Evolutionary conservation across 306 rosid genomes (phyloP).

Genomic region (Styphnolobium japonicum): DNA sequence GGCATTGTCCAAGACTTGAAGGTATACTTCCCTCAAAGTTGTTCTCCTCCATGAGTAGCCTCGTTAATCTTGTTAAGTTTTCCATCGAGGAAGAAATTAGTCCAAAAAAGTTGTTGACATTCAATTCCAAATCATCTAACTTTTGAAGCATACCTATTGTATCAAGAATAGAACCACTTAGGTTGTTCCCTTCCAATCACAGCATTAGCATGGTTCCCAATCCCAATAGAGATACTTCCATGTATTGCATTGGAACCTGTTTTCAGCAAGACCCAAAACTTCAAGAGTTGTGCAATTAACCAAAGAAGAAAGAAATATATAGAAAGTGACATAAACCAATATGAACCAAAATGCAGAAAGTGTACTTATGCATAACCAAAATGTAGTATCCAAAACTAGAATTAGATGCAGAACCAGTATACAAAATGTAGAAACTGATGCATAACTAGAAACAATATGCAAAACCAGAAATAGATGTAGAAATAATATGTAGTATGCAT

Average conservation of each 20-base stretch:
- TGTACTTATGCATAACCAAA: too few relatives aligned
- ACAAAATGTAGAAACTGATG: too few relatives aligned
- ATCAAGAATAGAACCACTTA: constrained; percentile 23
- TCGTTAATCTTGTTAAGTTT: constrained; percentile 27
- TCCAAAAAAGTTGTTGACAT: constrained; percentile 14
- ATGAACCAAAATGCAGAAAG: too few relatives aligned
- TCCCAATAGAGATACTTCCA: constrained; percentile 29
- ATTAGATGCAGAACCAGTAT: too few relatives aligned
- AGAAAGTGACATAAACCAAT: too few relatives aligned
- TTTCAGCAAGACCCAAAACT: neutral
- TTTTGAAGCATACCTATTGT: constrained; percentile 29
- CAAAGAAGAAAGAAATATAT: constrained; percentile 6
- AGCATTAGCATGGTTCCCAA: constrained; percentile 25
- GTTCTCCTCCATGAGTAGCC: constrained; percentile 16
- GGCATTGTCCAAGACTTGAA: constrained; percentile 31
- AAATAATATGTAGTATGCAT: too few relatives aligned
- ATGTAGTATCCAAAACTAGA: too few relatives aligned
- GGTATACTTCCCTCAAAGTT: constrained; percentile 32
- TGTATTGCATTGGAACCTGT: constrained; percentile 7
- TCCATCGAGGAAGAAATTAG: constrained; percentile 30
- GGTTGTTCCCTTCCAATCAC: neutral
- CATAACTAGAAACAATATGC: too few relatives aligned
- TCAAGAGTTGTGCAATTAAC: constrained; percentile 34
- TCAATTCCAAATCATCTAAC: neutral
- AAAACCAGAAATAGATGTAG: too few relatives aligned